These are phyloP conservation scores for Ottelia alismoides DNA, from an alignment of 106 monocot species.

Conservation along the genomic window DNA sequence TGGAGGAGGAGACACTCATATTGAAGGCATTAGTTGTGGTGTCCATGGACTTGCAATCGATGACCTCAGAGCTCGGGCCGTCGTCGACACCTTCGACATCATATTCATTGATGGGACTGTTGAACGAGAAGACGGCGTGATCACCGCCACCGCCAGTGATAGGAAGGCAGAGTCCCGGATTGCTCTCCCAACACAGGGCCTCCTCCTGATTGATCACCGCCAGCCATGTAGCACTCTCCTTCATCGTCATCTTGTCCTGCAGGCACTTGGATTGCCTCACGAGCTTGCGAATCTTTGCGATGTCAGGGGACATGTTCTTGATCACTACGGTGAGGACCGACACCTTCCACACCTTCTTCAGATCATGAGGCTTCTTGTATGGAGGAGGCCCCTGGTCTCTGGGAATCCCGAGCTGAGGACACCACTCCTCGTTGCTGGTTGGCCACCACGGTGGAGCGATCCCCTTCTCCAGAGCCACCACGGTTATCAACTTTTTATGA, in stretches of 20 bases:
- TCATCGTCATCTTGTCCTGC: constrained; percentile 20
- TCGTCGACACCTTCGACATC: no score
- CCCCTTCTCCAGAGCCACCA: constrained; percentile 20
- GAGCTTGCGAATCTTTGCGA: no score
- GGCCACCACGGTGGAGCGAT: constrained; percentile 13
- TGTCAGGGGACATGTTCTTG: constrained; percentile 24
- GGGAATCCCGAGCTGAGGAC: background rate
- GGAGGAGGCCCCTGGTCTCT: constrained; percentile 8
- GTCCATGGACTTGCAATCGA: background rate
- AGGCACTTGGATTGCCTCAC: no score
- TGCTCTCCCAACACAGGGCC: background rate
- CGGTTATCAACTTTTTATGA: constrained; percentile 7
- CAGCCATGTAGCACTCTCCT: constrained; percentile 5
- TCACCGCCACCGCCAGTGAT: background rate
- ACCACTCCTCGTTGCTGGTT: no score
- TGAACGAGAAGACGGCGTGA: background rate
- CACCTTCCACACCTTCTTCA: constrained; percentile 21
- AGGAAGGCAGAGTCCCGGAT: constrained; percentile 1
- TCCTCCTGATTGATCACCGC: no score
- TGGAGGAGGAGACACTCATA: background rate
- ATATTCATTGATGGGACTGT: constrained; percentile 1
- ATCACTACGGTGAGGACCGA: constrained; percentile 18
- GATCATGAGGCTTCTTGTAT: constrained; percentile 24
- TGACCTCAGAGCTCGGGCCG: background rate
- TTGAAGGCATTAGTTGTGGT: background rate